A percentile compares a stretch with the other conserved stretches of the same genome.
phyloP scores from a whole-genome alignment of 192 early-diverging fungal genomes.

The Anaeromyces robustus region DNA sequence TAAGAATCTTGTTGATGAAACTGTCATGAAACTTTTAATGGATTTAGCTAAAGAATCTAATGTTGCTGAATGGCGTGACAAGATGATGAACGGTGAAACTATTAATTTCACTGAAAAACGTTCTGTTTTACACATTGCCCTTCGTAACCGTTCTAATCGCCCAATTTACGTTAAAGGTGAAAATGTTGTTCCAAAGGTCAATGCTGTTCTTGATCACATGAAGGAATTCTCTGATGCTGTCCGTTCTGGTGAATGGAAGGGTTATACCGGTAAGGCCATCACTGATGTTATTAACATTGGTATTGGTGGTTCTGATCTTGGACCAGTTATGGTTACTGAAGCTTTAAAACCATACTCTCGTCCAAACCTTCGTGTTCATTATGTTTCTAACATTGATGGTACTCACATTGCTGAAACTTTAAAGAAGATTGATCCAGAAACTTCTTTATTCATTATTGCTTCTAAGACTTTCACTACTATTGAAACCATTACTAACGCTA shows the following conservation, averaged over 20 bases:
- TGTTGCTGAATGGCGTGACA: conserved; percentile 71
- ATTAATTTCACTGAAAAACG: conserved; percentile 88
- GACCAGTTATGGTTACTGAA: conserved; percentile 98
- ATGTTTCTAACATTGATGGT: conserved; percentile 96
- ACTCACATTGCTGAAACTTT: conserved; percentile 90
- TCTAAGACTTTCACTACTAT: conserved; percentile 98
- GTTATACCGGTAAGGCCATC: conserved; percentile 87
- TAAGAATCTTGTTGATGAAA: conserved; percentile 81
- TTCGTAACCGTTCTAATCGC: conserved; percentile 66
- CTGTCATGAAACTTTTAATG: conserved; percentile 64
- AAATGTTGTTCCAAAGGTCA: conserved; percentile 91
- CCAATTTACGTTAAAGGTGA: conserved; percentile 77
- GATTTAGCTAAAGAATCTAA: conserved; percentile 68
- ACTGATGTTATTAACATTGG: conserved; percentile 97
- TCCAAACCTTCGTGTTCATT: conserved; percentile 66
- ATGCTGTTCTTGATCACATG: conserved; percentile 89
- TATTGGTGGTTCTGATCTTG: conserved; percentile 95
- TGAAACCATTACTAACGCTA: conserved; percentile 95
- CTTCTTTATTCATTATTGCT: conserved; percentile 86
- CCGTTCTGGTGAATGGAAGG: conserved; percentile 84
- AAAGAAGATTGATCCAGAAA: conserved; percentile 71
- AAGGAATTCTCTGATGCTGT: conserved; percentile 62
- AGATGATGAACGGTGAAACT: conserved; percentile 87
- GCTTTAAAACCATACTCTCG: conserved; percentile 86
- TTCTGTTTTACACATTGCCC: conserved; percentile 87